Conservation (phyloP, 2,329 filamentous ascomycete genomes). For the Chalara sp. region DNA sequence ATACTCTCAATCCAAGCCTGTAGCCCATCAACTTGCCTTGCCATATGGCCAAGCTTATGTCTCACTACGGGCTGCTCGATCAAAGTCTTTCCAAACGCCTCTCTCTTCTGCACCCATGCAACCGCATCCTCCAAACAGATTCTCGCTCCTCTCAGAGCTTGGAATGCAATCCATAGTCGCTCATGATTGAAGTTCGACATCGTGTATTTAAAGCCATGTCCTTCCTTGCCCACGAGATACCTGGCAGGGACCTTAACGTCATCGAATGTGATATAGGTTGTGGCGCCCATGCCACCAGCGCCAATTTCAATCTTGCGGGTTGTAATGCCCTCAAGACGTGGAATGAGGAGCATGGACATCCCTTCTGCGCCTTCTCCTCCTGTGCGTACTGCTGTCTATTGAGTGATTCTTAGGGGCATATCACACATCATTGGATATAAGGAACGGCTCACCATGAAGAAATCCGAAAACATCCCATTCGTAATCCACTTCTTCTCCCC, state of each 20-base stretch:
- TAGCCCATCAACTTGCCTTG: constrained; percentile 48
- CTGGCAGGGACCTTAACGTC: constrained; percentile 44
- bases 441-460: constrained; percentile 42
- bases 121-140: constrained; percentile 45
- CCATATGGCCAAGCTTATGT: constrained; percentile 51
- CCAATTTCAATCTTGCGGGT: constrained; percentile 52
- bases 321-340: constrained; percentile 58
- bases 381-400: constrained; percentile 65
- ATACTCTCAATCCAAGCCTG: constrained; percentile 55
- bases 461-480: constrained; percentile 71
- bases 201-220: constrained; percentile 46
- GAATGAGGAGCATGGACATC: constrained; percentile 67
- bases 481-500: constrained; percentile 58
- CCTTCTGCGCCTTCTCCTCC: constrained; percentile 61
- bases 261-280: constrained; percentile 47
- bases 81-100: constrained; percentile 50
- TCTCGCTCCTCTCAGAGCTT: constrained; percentile 48
- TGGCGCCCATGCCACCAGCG: constrained; percentile 52
- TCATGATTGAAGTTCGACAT: constrained; percentile 54
- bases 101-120: constrained; percentile 38
- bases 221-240: constrained; percentile 46
- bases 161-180: constrained; percentile 48
- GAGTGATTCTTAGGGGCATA: too few relatives aligned
- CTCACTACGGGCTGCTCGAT: constrained; percentile 51
- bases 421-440: not conserved